Conservation (phyloP, 2,329 filamentous ascomycete species). For the Penicillium sp. region DNA sequence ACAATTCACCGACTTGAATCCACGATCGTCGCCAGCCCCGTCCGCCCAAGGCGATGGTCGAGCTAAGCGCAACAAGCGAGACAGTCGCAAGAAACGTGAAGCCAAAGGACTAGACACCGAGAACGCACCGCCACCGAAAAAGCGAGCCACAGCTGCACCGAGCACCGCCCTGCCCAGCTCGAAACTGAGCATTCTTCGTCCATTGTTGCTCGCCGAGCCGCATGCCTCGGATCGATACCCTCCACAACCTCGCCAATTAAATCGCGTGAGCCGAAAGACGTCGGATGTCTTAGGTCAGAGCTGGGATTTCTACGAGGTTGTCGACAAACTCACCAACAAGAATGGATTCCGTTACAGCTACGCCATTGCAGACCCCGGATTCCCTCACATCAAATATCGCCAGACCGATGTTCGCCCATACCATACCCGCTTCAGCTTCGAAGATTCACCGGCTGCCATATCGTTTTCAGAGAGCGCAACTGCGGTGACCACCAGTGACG, state of each 20-base stretch:
- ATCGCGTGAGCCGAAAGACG: slow-evolving; percentile 36
- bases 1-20: slow-evolving; percentile 31
- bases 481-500: slow-evolving; percentile 85
- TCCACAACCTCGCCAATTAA: slow-evolving; percentile 43
- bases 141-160: slow-evolving; percentile 31
- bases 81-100: slow-evolving; percentile 47
- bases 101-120: slow-evolving; percentile 44
- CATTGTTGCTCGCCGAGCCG: slow-evolving; percentile 43
- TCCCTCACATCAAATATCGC: slow-evolving; percentile 87
- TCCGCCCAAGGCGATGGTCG: slow-evolving; percentile 34
- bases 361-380: slow-evolving; percentile 84
- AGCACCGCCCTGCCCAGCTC: slow-evolving; percentile 39
- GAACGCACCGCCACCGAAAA: slow-evolving; percentile 36
- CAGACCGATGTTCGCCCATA: slow-evolving; percentile 84
- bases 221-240: slow-evolving; percentile 39
- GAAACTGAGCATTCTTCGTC: slow-evolving; percentile 42
- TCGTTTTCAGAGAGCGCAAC: slow-evolving; percentile 74
- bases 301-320: slow-evolving; percentile 47
- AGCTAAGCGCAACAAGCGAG: slow-evolving; percentile 45
- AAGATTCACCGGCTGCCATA: slow-evolving; percentile 84
- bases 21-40: slow-evolving; percentile 37
- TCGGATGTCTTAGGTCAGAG: slow-evolving; percentile 36
- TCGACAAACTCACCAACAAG: slow-evolving; percentile 60
- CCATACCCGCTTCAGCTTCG: slow-evolving; percentile 82
- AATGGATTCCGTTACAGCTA: slow-evolving; percentile 82